Evolutionary conservation across 139 green algal species (phyloP), one percentile per base, ranked within the genome.

Genomic region (Micromonas pusilla): DNA sequence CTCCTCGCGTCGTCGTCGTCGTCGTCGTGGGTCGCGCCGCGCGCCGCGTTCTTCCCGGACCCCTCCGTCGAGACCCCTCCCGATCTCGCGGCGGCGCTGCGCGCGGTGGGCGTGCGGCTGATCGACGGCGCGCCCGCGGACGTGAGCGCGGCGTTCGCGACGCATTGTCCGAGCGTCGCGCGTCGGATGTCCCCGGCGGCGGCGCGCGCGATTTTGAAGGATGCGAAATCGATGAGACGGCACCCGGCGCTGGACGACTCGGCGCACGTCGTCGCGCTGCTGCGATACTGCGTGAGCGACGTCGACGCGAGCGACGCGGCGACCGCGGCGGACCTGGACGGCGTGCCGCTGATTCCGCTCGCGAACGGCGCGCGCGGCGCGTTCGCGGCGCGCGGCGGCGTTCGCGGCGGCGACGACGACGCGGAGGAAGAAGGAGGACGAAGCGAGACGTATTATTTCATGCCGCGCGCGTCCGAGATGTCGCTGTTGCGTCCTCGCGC

Each of bases 221-320:
- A 33, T 9, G 20, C 5, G 71, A 66, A 13, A 25, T 32, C 53
- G 20, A 63, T 30, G n/a, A n/a, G n/a, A n/a, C n/a, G n/a, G n/a
- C 28, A 36, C 34, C 28, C 28, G 53, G 53, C 73, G 78, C 34
- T 30, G 39, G 76, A 23, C 38, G 31, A 38, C 65, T 76, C 23
- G 76, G 26, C 3, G 31, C 23, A 45, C 32, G 34, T 28, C 45
- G 13, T 78, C 1, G 53, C 82, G 37, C 70, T 88, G 13, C 81
- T 92, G 64, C 31, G 82, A 33, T 92, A 92, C 72, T 89, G 84
- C 78, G 70, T 92, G 52, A 86, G 78, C 0, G 88, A 91, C 71
- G 4, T 90, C 33, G 38, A 52, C 39, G 71, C 19, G 13, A 25
- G 37, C 3, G 65, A 45, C 37, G n/a, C 66, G 68, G 75, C 75